Conservation (phyloP, 768 basidiomycete species). For the Leccinum fibrillosum region DNA sequence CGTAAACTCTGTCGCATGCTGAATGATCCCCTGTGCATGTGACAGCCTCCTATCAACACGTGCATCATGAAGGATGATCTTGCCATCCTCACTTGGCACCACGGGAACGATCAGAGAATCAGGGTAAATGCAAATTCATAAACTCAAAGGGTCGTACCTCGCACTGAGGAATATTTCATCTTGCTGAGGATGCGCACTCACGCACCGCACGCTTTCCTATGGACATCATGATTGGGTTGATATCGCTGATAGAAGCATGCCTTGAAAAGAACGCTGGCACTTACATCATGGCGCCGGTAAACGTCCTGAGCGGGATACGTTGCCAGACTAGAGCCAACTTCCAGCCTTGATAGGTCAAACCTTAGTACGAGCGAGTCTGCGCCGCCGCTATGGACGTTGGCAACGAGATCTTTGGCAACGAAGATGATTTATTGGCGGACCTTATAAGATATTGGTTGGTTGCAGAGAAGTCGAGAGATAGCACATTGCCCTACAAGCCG, state of each 20-base stretch:
- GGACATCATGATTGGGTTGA: conserved; percentile 13
- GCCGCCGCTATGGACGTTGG: conserved; percentile 45
- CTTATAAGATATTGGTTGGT: conserved; percentile 60
- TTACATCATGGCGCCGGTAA: conserved; percentile 33
- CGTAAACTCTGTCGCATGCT: conserved; percentile 55
- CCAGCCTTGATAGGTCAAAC: conserved; percentile 48
- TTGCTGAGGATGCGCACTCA: conserved; percentile 62
- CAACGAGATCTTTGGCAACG: conserved; percentile 4
- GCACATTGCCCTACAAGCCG: conserved; percentile 57
- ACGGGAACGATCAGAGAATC: conserved; percentile 17
- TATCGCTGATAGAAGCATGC: conserved; percentile 19
- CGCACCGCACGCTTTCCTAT: conserved; percentile 63
- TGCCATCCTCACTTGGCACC: conserved; percentile 62
- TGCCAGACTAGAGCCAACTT: conserved; percentile 6
- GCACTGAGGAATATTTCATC: conserved; percentile 70
- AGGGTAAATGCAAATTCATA: conserved; percentile 11
- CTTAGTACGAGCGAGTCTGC: conserved; percentile 49
- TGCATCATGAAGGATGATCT: conserved; percentile 59
- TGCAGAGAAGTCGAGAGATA: conserved; percentile 69
- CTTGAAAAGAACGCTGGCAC: conserved; percentile 7
- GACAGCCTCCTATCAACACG: conserved; percentile 37
- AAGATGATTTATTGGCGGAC: conserved; percentile 41
- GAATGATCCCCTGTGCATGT: conserved; percentile 49
- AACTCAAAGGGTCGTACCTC: conserved; percentile 41
- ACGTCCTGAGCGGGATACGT: conserved; percentile 18